Evolutionary conservation across 208 protist species (phyloP).

Genomic region (Angomonas ambiguus): DNA sequence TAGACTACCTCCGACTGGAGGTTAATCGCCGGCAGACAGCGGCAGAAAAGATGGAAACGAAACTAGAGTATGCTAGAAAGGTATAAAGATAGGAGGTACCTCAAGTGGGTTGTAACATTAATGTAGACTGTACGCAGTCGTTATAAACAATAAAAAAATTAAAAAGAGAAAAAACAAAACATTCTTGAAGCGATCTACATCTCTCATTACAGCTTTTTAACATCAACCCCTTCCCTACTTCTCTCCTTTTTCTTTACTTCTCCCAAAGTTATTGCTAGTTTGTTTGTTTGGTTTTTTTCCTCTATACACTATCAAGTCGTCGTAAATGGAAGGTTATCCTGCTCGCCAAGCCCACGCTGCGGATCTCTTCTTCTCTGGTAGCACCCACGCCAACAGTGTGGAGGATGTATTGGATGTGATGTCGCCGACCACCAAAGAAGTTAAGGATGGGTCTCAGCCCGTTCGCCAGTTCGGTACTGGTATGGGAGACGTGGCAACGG

Average conservation of each 20-base stretch:
- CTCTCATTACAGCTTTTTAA: no score
- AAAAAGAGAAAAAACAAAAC: not conserved
- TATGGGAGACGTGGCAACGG: conserved; percentile 17
- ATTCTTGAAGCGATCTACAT: not conserved
- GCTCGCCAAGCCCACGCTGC: conserved; percentile 30
- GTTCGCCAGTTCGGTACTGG: conserved; percentile 58
- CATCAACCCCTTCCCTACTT: no score
- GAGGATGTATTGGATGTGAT: conserved; percentile 9
- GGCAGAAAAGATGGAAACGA: conserved; percentile 35
- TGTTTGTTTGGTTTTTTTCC: not conserved
- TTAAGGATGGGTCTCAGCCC: conserved; percentile 22
- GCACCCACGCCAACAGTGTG: conserved; percentile 12
- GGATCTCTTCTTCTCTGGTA: conserved; percentile 24
- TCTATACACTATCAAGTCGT: conserved; percentile 9
- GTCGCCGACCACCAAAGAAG: conserved; percentile 34
- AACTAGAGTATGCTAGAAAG: not conserved
- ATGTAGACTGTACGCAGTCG: not conserved
- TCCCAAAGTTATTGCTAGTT: conserved; percentile 7
- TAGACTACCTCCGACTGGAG: conserved; percentile 43
- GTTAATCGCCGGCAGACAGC: conserved; percentile 30
- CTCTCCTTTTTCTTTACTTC: conserved; percentile 7
- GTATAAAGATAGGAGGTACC: no score
- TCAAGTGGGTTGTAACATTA: not conserved
- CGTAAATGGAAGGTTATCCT: conserved; percentile 21
- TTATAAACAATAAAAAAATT: not conserved